Base-by-base conservation (phyloP, 257 asterid species). In the Solanum pinnatisectum region DNA sequence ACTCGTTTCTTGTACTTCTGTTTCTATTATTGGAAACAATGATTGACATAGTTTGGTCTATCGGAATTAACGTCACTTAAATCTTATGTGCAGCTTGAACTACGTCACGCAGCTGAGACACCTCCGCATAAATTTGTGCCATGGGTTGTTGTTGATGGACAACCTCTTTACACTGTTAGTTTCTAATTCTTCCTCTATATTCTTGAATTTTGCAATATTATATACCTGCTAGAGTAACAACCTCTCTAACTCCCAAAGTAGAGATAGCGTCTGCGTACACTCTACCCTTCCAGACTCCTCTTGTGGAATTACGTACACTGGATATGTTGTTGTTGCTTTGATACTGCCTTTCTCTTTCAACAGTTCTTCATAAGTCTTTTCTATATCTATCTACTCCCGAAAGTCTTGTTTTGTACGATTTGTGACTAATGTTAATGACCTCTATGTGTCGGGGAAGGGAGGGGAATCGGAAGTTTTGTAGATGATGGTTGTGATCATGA, bases 81-180 rank as follows among this genome's bases (percentile, higher is more conserved):
- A 84, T 86, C 46, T 73, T 70, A 11, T 82, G 49, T 92, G 95
- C 96, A 96, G 98, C 92, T 97, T 93, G 94, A 92, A 89, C 91
- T 97, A 84, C 49, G 40, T 82, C 93, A 93, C 87, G 98, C 98
- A 18, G 94, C 93, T 16, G 89, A 77, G 81, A 97, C 99, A 87
- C 99, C 99, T 86, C 99, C 98, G 40, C 98, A 95, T 88, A 91
- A 44, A 70, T 97, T 94, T 12, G 98, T 97, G 72, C 98, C 99
- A 4, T 97, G 98, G 99, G 96, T 95, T 8, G 94, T 92, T 70
- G 98, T 97, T 88, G 94, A 96, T 85, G 98, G 98, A 59, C 92
- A 93, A 23, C 99, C 99, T 59, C 94, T 96, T 65, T 95, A 96
- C 87, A 94, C 95, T 86, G 99, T 95, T 33, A 91, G 98, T 92